Base-by-base conservation (phyloP, 2,329 filamentous ascomycete species). In the Westerdykella sp. region DNA sequence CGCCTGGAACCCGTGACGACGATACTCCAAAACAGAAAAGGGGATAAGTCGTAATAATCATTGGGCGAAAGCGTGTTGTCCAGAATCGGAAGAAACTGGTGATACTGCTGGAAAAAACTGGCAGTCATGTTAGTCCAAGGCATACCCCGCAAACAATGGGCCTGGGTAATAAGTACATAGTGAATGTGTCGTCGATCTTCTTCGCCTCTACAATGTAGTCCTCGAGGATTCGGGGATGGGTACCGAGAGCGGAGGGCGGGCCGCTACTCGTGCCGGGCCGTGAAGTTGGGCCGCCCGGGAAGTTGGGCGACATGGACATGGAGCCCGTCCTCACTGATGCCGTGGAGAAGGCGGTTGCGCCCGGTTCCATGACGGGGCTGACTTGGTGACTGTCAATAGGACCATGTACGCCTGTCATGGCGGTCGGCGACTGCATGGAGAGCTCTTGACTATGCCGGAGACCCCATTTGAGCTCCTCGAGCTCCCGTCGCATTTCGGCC, bases 11-110 rank as follows among this genome's bases (percentile, higher is more conserved):
- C 68, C 11, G 67, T 65, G 38, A 65, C 63, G 6, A 69, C 53
- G 15, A 70, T 66, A 12, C 54, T 55, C 68, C 68, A 70, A 49
- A 69, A 70, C 3, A 70, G 51, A 44, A 67, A 65, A 14, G 60
- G 59, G 2, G 59, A 66, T 12, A 57, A 40, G 1, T 65, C 58
- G 41, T 60, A 62, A 43, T 58, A 65, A 10, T 64, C 60, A 39
- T 65, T 65, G 6, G 63, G 57, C 5, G 47, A 47, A 37, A 60
- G 23, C 14, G 52, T 52, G 12, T 55, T 40, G 40, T 66, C 62
- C 34, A 67, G 47, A 40, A 67, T 62, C 3, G 64, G 63, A 35
- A 66, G 57, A 1, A 63, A 46, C 6, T 57, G 48, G 34, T 65
- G 60, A 40, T 66, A 65, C 40, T 64, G 57, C 1, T 55, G 54